phyloP scores from a whole-genome alignment of 2,329 filamentous ascomycete species.

The Aspergillus thermomutatus region DNA sequence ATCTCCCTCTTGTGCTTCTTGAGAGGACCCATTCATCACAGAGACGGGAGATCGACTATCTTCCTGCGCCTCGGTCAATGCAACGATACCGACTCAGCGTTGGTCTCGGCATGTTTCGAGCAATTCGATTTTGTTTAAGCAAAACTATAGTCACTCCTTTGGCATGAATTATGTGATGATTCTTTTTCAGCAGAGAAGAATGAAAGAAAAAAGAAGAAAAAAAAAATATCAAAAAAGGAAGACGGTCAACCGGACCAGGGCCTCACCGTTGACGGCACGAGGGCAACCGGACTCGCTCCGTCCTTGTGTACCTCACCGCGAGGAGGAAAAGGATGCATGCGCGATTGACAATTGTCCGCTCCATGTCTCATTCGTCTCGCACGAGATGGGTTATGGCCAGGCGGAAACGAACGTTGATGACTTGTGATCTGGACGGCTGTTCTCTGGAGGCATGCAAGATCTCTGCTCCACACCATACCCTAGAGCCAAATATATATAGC shows the following conservation, averaged over 20 bases:
- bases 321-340: background rate
- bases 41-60: background rate
- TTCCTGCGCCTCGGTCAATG: background rate
- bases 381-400: background rate
- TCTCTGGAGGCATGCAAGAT: background rate
- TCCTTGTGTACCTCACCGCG: background rate
- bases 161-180: background rate
- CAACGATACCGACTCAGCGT: background rate
- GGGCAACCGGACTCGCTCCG: constrained; percentile 17
- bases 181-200: background rate
- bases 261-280: constrained; percentile 2
- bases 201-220: constrained; percentile 2
- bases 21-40: background rate
- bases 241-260: background rate
- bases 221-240: constrained; percentile 8
- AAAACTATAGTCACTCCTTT: constrained; percentile 19
- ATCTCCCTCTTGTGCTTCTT: background rate
- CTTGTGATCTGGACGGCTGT: background rate
- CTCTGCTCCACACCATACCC: background rate
- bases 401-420: background rate
- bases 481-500: background rate
- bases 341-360: background rate
- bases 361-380: background rate
- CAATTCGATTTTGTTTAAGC: constrained; percentile 4
- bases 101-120: background rate